Conservation (phyloP, 2,329 filamentous ascomycete species). For the Blastomyces silverae region DNA sequence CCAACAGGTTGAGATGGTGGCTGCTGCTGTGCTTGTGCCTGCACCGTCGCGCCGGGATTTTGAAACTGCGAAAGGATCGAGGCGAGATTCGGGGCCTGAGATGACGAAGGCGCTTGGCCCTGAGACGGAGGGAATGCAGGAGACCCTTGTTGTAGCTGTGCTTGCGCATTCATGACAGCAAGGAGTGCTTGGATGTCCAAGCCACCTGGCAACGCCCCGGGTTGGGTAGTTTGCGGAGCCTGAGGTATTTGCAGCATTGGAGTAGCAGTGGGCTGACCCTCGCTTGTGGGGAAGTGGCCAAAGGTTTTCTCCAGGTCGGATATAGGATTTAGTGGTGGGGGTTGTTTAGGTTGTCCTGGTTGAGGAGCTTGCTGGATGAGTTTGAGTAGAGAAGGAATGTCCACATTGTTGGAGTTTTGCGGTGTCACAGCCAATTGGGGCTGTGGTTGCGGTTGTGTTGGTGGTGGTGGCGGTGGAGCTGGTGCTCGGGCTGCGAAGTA, state of each 20-base stretch:
- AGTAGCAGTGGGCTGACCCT: slow-evolving; percentile 26
- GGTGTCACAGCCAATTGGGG: slow-evolving; percentile 25
- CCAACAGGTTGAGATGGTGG: background rate
- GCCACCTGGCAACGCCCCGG: slow-evolving; percentile 24
- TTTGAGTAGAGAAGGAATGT: slow-evolving; percentile 40
- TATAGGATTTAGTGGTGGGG: slow-evolving; percentile 26
- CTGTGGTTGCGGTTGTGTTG: slow-evolving; percentile 22
- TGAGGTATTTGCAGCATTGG: slow-evolving; percentile 22
- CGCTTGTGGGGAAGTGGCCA: slow-evolving; percentile 34
- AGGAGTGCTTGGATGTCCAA: slow-evolving; percentile 38
- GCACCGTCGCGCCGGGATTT: slow-evolving; percentile 31
- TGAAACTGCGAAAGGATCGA: slow-evolving; percentile 24
- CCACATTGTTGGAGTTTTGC: slow-evolving; percentile 24
- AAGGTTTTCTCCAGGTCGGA: slow-evolving; percentile 35
- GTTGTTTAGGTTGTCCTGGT: slow-evolving; percentile 27
- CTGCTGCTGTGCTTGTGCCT: slow-evolving; percentile 21
- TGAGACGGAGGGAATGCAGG: slow-evolving; percentile 22
- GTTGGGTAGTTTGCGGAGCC: slow-evolving; percentile 28
- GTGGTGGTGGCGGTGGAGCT: slow-evolving; percentile 25
- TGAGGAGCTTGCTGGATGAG: slow-evolving; percentile 33
- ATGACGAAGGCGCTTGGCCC: background rate
- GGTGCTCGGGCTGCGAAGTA: slow-evolving; percentile 36
- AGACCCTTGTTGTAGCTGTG: slow-evolving; percentile 33
- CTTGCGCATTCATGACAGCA: slow-evolving; percentile 34
- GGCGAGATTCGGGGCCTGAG: slow-evolving; percentile 20